Conservation (phyloP, 2,329 filamentous ascomycete genomes). For the Ceratocystis huliohia region DNA sequence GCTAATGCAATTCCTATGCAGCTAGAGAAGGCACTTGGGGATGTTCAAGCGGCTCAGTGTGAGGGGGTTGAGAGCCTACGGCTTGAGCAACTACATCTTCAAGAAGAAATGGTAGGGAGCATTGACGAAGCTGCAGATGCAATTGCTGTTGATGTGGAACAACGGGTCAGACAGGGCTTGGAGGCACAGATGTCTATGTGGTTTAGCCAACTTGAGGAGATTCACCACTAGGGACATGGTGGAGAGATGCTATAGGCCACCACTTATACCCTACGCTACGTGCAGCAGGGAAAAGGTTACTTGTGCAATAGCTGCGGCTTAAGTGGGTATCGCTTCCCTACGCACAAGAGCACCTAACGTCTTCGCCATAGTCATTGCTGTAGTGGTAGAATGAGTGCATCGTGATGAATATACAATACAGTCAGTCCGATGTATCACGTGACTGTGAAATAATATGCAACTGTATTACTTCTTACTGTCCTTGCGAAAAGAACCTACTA, state of each 20-base stretch:
- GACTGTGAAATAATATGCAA: neutral
- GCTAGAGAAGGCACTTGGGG: neutral
- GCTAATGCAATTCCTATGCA: neutral
- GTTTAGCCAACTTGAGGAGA: neutral
- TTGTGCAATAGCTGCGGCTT: neutral
- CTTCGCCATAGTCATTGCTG: too few relatives aligned
- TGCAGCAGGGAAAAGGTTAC: neutral
- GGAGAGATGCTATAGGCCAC: neutral
- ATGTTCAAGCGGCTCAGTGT: constrained; percentile 4
- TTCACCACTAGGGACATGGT: neutral
- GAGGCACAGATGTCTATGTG: constrained; percentile 3
- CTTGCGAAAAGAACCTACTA: neutral
- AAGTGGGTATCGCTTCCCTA: too few relatives aligned
- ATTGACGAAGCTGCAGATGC: neutral
- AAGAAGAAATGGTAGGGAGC: neutral
- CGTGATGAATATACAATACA: neutral
- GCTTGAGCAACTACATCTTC: constrained; percentile 3
- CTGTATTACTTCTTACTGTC: neutral
- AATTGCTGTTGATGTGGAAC: neutral
- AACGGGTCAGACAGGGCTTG: neutral
- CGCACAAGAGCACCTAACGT: too few relatives aligned
- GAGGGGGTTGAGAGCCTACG: constrained; percentile 5
- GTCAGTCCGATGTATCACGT: neutral
- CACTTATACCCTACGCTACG: neutral
- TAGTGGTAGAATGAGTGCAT: neutral